Evolutionary conservation across 345 rosid species (phyloP).

Genomic region (Citrus glauca): DNA sequence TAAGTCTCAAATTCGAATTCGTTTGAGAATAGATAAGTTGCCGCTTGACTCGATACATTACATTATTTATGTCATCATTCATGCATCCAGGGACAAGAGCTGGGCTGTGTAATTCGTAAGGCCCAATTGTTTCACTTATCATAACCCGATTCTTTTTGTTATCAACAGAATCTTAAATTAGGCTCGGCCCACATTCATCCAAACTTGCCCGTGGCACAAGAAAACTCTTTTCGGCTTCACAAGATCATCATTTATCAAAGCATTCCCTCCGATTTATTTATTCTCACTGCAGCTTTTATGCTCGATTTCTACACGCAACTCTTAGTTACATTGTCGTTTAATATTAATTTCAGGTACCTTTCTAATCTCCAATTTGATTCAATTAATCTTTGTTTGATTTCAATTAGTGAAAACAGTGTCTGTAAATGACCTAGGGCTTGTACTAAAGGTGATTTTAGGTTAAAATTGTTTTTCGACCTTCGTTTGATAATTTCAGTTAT

Average conservation of each 20-base stretch:
- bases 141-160: too few species aligned
- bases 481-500: not conserved
- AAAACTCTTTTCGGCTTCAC: not conserved
- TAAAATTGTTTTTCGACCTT: not conserved
- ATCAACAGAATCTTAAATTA: too few species aligned
- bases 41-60: too few species aligned
- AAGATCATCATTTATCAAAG: not conserved
- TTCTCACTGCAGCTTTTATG: not conserved
- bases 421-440: not conserved
- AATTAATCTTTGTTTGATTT: not conserved
- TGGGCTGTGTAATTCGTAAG: too few species aligned
- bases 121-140: too few species aligned
- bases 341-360: not conserved
- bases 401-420: not conserved
- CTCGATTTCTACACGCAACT: not conserved
- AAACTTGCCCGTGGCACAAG: slow-evolving; percentile 14
- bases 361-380: not conserved
- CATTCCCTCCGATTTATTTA: not conserved
- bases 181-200: not conserved
- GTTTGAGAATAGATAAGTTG: too few species aligned
- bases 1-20: too few species aligned
- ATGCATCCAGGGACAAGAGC: too few species aligned
- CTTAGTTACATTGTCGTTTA: not conserved
- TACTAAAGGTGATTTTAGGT: not conserved
- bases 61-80: too few species aligned